These are phyloP conservation scores for Buxus sempervirens DNA, from an alignment of 164 flowering plant species.

Conservation along the genomic window DNA sequence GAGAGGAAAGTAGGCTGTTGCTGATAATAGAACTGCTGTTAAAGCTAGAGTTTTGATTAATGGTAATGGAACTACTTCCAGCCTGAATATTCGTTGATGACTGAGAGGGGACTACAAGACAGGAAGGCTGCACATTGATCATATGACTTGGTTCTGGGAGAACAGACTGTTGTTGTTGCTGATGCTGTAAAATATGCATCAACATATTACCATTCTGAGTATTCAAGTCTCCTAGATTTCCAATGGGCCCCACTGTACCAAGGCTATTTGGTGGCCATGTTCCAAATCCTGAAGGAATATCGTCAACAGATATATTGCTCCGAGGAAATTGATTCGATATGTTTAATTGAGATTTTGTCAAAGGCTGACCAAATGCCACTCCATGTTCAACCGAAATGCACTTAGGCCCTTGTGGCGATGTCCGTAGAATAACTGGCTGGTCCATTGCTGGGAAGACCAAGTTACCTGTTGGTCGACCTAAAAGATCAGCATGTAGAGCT, in stretches of 20 bases:
- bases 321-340: conserved; percentile 45
- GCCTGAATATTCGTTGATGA: conserved; percentile 38
- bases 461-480: conserved; percentile 54
- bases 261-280: conserved; percentile 47
- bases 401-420: conserved; percentile 49
- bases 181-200: conserved; percentile 45
- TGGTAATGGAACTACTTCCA: conserved; percentile 40
- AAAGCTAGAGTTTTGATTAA: conserved; percentile 37
- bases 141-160: conserved; percentile 41
- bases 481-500: conserved; percentile 68
- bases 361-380: conserved; percentile 53
- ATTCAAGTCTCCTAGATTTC: conserved; percentile 30
- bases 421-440: conserved; percentile 48
- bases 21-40: conserved; percentile 32
- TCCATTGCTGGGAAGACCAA: conserved; percentile 43
- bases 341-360: conserved; percentile 44
- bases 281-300: conserved; percentile 42
- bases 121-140: conserved; percentile 74
- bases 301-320: conserved; percentile 32
- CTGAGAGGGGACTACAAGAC: conserved; percentile 62
- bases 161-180: conserved; percentile 33
- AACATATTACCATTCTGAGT: conserved; percentile 38
- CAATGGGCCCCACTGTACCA: conserved; percentile 28
- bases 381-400: conserved; percentile 45
- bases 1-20: conserved; percentile 41